Conservation (phyloP, 768 basidiomycete genomes). For the Psilocybe tampanensis region DNA sequence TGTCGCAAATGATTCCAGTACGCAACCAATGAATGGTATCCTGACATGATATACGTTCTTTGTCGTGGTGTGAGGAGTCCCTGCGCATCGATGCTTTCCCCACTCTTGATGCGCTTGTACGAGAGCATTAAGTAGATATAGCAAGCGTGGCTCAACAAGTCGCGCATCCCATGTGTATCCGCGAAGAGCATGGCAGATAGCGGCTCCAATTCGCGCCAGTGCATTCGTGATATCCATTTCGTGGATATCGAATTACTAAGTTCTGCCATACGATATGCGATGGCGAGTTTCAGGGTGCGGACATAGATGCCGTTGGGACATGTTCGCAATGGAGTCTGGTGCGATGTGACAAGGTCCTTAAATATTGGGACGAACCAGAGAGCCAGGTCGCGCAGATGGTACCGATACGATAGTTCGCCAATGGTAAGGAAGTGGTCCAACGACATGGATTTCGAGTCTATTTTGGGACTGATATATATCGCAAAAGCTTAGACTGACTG, state of each 20-base stretch:
- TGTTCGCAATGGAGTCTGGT: constrained; percentile 26
- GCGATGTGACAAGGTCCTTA: constrained; percentile 26
- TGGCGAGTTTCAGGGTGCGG: constrained; percentile 36
- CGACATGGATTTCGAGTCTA: constrained; percentile 25
- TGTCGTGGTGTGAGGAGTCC: constrained; percentile 11
- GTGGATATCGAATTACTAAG: constrained; percentile 28
- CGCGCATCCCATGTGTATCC: constrained; percentile 16
- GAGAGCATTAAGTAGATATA: constrained; percentile 26
- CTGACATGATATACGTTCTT: constrained; percentile 18
- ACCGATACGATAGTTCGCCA: constrained; percentile 41
- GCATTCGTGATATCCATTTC: constrained; percentile 36
- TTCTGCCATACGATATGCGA: constrained; percentile 26
- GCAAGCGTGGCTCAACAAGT: constrained; percentile 24
- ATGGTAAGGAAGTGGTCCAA: constrained; percentile 40
- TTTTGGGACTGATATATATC: constrained; percentile 23
- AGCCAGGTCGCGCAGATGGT: constrained; percentile 35
- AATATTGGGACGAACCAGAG: constrained; percentile 40
- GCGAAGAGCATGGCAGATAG: constrained; percentile 25
- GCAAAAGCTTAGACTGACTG: constrained; percentile 11
- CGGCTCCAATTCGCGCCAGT: constrained; percentile 24
- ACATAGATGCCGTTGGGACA: constrained; percentile 31
- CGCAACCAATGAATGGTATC: constrained; percentile 21
- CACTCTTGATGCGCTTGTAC: constrained; percentile 8
- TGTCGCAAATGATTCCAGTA: constrained; percentile 14
- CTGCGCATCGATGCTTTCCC: constrained; percentile 11